Base-by-base conservation (phyloP, 2,329 filamentous ascomycete species). In the Helotiales sp. region DNA sequence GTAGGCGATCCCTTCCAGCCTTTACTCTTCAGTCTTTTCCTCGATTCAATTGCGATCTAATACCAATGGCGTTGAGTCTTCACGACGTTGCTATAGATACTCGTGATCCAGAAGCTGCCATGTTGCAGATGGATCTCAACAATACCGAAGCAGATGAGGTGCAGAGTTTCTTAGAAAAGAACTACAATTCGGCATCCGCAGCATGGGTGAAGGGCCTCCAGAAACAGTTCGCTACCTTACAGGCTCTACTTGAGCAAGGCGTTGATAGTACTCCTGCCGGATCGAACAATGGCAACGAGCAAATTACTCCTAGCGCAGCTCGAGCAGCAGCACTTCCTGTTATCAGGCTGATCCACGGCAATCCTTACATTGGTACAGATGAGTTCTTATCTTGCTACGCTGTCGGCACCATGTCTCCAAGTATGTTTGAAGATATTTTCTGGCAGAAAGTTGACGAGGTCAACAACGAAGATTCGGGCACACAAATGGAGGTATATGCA, bases 281-380 rank as follows among this genome's bases (percentile, higher is more conserved):
- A 32, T 11, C 30, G 5, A 34, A 52, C 22, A 28, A 43, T 24
- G 43, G 34, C 22, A n/a, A 50, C 28, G 47, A 52, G 24, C 30
- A 54, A 26, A 20, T 4, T n/a, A 62, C 22, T 43, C 47, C 60
- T 24, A 34, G 28, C 10, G 32, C 60, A 52, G 47, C 60, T 10
- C 47, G 60, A 54, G 60, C 60, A 43, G 45, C 45, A 24, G 45
- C 47, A 26, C 45, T 62, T 20, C 60, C 60, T 26, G 34, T 54
- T 10, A 47, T 62, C 11, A 54, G 32, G 30, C 11, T 62, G 17
- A 15, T 43, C 11, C 17, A 37, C 24, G 11, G 45, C 0, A 49
- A 30, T 20, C 30, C 20, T 30, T n/a, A 54, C 22, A 26, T 49
- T 7, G 45, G 47, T 3, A 40, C n/a, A 5, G 45, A 37, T n/a